Conservation (phyloP, 495 filamentous ascomycete genomes). For the Daldinia concentrica region DNA sequence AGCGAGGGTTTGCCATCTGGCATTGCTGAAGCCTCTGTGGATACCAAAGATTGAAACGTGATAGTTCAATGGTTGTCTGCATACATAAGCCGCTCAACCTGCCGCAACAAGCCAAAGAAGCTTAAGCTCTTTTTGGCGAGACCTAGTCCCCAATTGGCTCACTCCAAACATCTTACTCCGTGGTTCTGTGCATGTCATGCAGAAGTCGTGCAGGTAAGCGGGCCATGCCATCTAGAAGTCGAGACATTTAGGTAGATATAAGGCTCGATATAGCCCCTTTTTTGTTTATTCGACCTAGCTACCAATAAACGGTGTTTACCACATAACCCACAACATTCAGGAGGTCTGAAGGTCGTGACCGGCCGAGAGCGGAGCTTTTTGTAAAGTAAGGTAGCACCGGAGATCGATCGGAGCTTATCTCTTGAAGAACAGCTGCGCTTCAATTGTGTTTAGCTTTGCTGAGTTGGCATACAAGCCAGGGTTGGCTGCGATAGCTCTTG, state of each 20-base stretch:
- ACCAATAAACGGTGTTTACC: slow-evolving; percentile 28
- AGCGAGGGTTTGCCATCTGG: slow-evolving; percentile 61
- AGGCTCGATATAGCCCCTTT: slow-evolving; percentile 39
- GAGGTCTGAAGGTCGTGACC: slow-evolving; percentile 24
- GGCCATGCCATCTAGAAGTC: slow-evolving; percentile 32
- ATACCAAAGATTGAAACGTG: slow-evolving; percentile 44
- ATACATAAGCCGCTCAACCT: slow-evolving; percentile 31
- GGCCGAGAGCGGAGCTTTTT: slow-evolving; percentile 40
- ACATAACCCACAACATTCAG: slow-evolving; percentile 16
- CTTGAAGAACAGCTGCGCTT: slow-evolving; percentile 16
- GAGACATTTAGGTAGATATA: slow-evolving; percentile 42
- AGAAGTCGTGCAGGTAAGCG: slow-evolving; percentile 42
- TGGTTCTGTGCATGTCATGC: slow-evolving; percentile 45
- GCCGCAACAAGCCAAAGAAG: slow-evolving; percentile 40
- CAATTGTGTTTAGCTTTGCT: slow-evolving; percentile 25
- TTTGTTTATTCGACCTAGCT: slow-evolving; percentile 28
- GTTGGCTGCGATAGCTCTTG: slow-evolving; percentile 37
- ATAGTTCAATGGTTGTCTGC: slow-evolving; percentile 46
- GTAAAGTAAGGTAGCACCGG: slow-evolving; percentile 37
- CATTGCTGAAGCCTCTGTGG: slow-evolving; percentile 50
- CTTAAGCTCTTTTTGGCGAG: slow-evolving; percentile 34
- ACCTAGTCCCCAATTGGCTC: slow-evolving; percentile 40
- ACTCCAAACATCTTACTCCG: slow-evolving; percentile 28
- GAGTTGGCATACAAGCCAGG: slow-evolving; percentile 38
- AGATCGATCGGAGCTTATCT: slow-evolving; percentile 41